phyloP scores from a whole-genome alignment of 768 basidiomycete species.

The Phaeotremella skinneri region DNA sequence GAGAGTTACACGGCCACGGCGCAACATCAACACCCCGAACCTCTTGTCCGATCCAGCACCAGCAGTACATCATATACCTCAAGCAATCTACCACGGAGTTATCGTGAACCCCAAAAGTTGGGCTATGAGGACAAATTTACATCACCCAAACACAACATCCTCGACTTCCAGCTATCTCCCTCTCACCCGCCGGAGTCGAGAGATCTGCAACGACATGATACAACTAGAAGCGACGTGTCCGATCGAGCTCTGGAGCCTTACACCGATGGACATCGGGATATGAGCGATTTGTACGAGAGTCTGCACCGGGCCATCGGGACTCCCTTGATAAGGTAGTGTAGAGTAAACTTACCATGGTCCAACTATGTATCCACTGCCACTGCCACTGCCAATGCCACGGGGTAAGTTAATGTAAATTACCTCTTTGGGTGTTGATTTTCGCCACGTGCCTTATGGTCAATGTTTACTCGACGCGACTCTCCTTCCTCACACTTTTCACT shows the following conservation, averaged over 20 bases:
- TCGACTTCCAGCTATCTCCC: neutral
- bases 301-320: neutral
- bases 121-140: too few species aligned
- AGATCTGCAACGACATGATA: neutral
- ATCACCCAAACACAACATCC: neutral
- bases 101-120: too few species aligned
- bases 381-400: neutral
- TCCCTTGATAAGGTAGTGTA: neutral
- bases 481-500: neutral
- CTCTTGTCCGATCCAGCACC: too few species aligned
- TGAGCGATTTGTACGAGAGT: slow-evolving; percentile 5
- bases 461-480: neutral
- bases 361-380: neutral
- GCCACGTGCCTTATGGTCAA: neutral
- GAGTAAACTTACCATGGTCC: neutral
- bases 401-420: neutral
- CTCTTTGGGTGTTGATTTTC: neutral
- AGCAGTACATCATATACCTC: too few species aligned
- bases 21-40: too few species aligned
- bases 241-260: neutral
- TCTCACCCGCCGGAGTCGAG: neutral
- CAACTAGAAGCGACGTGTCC: neutral
- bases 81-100: too few species aligned
- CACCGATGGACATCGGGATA: neutral
- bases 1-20: too few species aligned